Evolutionary conservation across 805 yeast species (phyloP), one percentile per base, ranked within the genome.

Genomic region (Kodamaea lidongshanica): DNA sequence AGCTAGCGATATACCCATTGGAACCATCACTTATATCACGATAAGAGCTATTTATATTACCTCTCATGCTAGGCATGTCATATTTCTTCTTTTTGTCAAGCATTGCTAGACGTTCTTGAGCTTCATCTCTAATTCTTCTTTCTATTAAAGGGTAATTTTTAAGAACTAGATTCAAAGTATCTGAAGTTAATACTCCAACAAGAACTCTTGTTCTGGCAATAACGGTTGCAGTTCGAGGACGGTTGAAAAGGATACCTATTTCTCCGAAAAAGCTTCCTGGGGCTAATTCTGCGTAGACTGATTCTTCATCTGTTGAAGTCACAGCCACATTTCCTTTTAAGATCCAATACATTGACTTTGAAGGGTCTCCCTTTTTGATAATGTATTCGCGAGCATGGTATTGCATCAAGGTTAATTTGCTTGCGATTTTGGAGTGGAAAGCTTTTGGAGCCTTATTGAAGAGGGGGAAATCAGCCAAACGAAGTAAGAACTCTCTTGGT

Each of bases 141-240:
- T 80, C 88, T 22, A 81, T 72, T 3, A 56, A 50, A 0, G 89
- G 88, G 48, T 72, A 79, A 34, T 67, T 70, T 1, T 77, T 72
- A 14, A 81, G 56, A 1, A 81, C 80, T 7, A 62, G 54, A 37
- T 70, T 68, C 28, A 81, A 62, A 7, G 76, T 70, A 34, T 77
- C 82, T 10, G 76, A 72, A 1, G 86, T 79, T 25, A 81, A 57
- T 1, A 79, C 80, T 2, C 85, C 87, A 5, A 78, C 60, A 29
- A 82, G 53, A 1, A 82, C 85, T 41, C 67, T 71, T 1, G 83
- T 70, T 37, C 79, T 56, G 3, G 88, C 80, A 13, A 80, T 74
- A 9, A 81, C 87, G 2, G 87, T 79, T 0, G 89, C 89, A 0
- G 88, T 80, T 42, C 89, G 60, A 12, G 88, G 87, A 28, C 88